Percentiles rank a stretch among this genome's conserved stretches.
Conservation (phyloP, 768 basidiomycete genomes). For the Collybia sordida region DNA sequence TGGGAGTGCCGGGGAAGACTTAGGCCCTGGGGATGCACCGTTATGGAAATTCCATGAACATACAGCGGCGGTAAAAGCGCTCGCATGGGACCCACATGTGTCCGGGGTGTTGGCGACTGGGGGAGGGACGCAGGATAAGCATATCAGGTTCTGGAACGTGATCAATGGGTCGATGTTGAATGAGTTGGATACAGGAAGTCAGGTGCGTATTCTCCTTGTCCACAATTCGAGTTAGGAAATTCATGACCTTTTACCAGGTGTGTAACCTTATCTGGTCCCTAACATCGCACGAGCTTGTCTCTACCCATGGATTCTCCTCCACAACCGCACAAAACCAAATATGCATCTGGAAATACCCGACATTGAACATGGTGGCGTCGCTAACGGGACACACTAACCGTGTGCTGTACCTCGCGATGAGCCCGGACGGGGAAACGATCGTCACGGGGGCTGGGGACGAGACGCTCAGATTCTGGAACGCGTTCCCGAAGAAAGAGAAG, state of each 20-base stretch:
- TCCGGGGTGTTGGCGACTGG: slow-evolving; percentile 90
- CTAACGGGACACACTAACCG: slow-evolving; percentile 94
- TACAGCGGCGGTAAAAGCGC: slow-evolving; percentile 94
- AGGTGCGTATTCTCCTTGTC: slow-evolving; percentile 52
- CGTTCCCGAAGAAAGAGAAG: slow-evolving; percentile 78
- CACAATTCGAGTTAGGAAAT: slow-evolving; percentile 12
- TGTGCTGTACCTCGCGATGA: slow-evolving; percentile 96
- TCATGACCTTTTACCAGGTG: slow-evolving; percentile 49
- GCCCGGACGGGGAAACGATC: slow-evolving; percentile 95
- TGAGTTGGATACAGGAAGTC: slow-evolving; percentile 92
- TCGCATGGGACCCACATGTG: slow-evolving; percentile 98
- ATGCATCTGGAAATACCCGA: slow-evolving; percentile 93
- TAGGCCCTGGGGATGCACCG: slow-evolving; percentile 53
- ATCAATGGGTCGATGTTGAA: slow-evolving; percentile 80
- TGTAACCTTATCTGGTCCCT: slow-evolving; percentile 97
- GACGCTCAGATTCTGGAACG: slow-evolving; percentile 96
- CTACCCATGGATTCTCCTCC: slow-evolving; percentile 95
- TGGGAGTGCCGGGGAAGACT: slow-evolving; percentile 25
- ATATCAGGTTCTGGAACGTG: slow-evolving; percentile 97
- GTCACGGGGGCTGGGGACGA: slow-evolving; percentile 98
- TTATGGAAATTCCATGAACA: slow-evolving; percentile 97
- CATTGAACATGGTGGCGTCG: slow-evolving; percentile 91
- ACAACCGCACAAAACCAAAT: slow-evolving; percentile 96
- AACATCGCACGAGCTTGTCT: slow-evolving; percentile 96
- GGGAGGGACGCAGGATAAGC: slow-evolving; percentile 98